Evolutionary conservation across 2,329 filamentous ascomycete genomes (phyloP), one percentile per base, ranked within the genome.

Genomic region (Aureobasidium sp.): DNA sequence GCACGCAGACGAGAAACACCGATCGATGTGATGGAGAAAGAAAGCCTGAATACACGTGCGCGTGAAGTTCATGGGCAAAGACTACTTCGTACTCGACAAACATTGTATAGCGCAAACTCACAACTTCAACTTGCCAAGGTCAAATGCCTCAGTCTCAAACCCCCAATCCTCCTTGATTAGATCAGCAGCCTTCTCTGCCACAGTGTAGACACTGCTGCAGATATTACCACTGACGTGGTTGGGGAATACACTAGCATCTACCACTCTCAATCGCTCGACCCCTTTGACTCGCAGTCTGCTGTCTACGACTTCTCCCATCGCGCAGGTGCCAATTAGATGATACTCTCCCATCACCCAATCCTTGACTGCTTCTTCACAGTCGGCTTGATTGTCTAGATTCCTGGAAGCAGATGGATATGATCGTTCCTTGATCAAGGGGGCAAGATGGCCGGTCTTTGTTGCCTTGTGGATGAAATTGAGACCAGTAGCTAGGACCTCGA

Each of bases 221-320:
- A 76, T 71, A 56, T 77, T 76, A 2, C 72, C 72, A 23, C 68
- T 66, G 6, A 75, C 65, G 58, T 74, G 70, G n/a, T 71, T 72
- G 20, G 75, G 74, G 63, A 77, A 76, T 15, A 76, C 66, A 56
- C 68, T 71, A 0, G 73, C 75, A 73, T 81, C 80, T 15, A 79
- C 72, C 7, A 80, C 75, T 20, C 79, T 70, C 40, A 81, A 65
- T 10, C 73, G 73, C 51, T 71, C 69, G 6, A 78, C 76, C 0
- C 79, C 79, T 38, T 80, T 76, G 0, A 81, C 78, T 27, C 69
- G 71, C 45, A 80, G 67, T 40, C 73, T 71, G 11, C 69, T 71
- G 68, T 81, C 78, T 7, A 81, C 77, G 1, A 78, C 77, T 33
- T 80, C 77, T 11, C 82, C 82, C 79, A 84, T 80, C 0, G 81